Evolutionary conservation across 2,329 filamentous ascomycete genomes (phyloP).

Genomic region (Botrytis medusae): DNA sequence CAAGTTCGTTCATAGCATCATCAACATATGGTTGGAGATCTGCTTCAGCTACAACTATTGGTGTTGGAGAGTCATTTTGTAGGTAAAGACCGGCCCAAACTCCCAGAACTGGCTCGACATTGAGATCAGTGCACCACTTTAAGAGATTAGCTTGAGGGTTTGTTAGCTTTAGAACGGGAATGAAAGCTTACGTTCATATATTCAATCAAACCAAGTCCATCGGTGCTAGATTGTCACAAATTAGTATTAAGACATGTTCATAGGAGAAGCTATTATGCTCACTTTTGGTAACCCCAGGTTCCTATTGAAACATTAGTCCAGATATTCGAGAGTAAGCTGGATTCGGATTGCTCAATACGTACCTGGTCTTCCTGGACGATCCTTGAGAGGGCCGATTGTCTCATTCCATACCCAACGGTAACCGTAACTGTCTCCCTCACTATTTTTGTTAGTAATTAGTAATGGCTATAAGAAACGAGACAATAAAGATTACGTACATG

Average conservation of each 20-base stretch:
- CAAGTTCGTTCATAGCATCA: conserved; percentile 51
- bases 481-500: conserved; percentile 41
- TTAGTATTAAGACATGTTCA: conserved; percentile 27
- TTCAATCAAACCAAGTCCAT: conserved; percentile 53
- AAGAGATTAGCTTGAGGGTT: background rate
- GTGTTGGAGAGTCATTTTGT: conserved; percentile 42
- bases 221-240: conserved; percentile 38
- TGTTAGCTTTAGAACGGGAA: background rate
- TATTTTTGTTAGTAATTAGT: conserved; percentile 34
- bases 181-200: conserved; percentile 43
- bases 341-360: conserved; percentile 41
- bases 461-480: conserved; percentile 13
- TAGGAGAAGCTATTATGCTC: background rate
- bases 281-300: conserved; percentile 26
- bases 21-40: conserved; percentile 49
- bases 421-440: conserved; percentile 33
- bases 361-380: conserved; percentile 42
- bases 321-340: background rate
- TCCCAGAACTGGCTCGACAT: conserved; percentile 47
- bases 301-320: background rate
- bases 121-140: conserved; percentile 49
- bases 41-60: conserved; percentile 43
- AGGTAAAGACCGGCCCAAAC: conserved; percentile 51
- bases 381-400: conserved; percentile 44
- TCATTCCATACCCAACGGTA: conserved; percentile 43